These are phyloP conservation scores for Agrocybe pediades DNA, from an alignment of 768 basidiomycete genomes.

Conservation along the genomic window DNA sequence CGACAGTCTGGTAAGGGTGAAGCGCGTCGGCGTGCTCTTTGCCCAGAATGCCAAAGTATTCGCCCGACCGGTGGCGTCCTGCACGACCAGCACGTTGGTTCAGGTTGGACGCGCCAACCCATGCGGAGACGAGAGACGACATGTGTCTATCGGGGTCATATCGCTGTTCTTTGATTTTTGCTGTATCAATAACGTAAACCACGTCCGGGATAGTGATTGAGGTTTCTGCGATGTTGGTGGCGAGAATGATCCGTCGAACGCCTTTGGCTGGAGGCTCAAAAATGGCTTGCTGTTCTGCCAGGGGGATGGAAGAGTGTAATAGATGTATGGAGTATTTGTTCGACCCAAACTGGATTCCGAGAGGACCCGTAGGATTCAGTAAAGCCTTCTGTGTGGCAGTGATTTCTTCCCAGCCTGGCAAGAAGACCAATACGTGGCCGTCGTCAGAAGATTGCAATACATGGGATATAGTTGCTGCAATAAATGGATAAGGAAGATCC, in stretches of 20 bases:
- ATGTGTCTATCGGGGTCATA: slow-evolving; percentile 90
- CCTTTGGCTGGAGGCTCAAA: slow-evolving; percentile 81
- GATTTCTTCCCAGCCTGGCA: slow-evolving; percentile 96
- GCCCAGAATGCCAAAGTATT: slow-evolving; percentile 87
- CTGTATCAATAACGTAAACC: slow-evolving; percentile 91
- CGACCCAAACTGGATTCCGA: slow-evolving; percentile 61
- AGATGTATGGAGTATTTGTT: slow-evolving; percentile 70
- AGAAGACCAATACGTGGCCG: slow-evolving; percentile 88
- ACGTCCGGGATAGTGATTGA: slow-evolving; percentile 95
- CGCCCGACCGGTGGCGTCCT: slow-evolving; percentile 87
- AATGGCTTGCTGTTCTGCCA: slow-evolving; percentile 86
- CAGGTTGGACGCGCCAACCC: slow-evolving; percentile 89
- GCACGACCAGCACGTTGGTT: slow-evolving; percentile 93
- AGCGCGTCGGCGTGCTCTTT: slow-evolving; percentile 59
- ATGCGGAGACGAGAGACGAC: slow-evolving; percentile 86
- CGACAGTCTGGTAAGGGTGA: slow-evolving; percentile 84
- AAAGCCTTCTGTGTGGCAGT: slow-evolving; percentile 66
- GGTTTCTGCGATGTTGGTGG: slow-evolving; percentile 96
- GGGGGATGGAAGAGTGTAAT: slow-evolving; percentile 87
- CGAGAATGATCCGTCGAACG: slow-evolving; percentile 84
- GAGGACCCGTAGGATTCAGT: slow-evolving; percentile 43
- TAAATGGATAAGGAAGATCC: slow-evolving; percentile 78
- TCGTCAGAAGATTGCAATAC: slow-evolving; percentile 73
- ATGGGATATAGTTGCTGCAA: slow-evolving; percentile 80
- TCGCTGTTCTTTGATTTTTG: slow-evolving; percentile 82